These are phyloP conservation scores for Lithocarpus polystachyus DNA, from an alignment of 306 rosid genomes.

Conservation along the genomic window DNA sequence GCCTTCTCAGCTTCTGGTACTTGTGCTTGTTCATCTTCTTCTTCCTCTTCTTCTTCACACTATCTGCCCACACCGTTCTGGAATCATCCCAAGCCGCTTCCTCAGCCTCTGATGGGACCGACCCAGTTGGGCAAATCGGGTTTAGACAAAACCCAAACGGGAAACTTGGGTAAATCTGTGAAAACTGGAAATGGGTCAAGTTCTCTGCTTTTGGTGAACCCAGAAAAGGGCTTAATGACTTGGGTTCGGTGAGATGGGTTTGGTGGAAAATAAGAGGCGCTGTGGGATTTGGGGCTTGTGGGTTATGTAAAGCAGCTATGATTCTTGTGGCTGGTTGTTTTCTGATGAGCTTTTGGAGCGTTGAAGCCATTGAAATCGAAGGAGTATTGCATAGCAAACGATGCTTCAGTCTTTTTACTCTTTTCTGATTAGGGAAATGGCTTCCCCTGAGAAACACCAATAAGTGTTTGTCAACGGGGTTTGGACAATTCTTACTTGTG, in stretches of 20 bases:
- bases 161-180: constrained; percentile 47
- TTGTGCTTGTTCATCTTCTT: constrained; percentile 81
- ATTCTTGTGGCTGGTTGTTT: constrained; percentile 35
- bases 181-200: constrained; percentile 12
- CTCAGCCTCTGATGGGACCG: constrained; percentile 25
- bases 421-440: not conserved
- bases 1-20: constrained; percentile 70
- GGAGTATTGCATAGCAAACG: not conserved
- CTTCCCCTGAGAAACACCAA: not conserved
- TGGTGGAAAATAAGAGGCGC: constrained; percentile 13
- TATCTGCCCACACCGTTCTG: constrained; percentile 65
- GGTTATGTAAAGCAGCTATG: constrained; percentile 24
- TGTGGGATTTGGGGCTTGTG: constrained; percentile 16
- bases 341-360: constrained; percentile 52
- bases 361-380: constrained; percentile 53
- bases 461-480: not conserved
- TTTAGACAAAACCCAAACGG: constrained; percentile 51
- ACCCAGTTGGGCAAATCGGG: constrained; percentile 30
- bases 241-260: constrained; percentile 3
- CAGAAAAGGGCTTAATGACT: not conserved
- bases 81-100: constrained; percentile 37
- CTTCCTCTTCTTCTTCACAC: constrained; percentile 88
- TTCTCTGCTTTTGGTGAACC: not conserved
- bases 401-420: not conserved
- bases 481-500: not conserved